Conservation (phyloP, 192 early-diverging fungal genomes). For the Chytriomyces hyalinus region DNA sequence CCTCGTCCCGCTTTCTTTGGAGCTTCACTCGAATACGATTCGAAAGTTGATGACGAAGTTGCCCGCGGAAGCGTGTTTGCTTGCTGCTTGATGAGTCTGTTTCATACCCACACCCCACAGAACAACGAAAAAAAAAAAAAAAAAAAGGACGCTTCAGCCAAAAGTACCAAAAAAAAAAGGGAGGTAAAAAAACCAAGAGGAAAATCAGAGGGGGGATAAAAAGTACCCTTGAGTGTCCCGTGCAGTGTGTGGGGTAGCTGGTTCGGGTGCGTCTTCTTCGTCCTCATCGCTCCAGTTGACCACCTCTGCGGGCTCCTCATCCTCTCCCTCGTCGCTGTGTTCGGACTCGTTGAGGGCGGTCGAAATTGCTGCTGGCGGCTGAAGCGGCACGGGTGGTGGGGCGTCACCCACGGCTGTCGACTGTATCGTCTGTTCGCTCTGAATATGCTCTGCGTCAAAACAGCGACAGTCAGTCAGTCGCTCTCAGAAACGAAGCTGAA, state of each 20-base stretch:
- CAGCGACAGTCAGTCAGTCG: background rate
- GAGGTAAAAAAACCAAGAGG: background rate
- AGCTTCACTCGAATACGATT: background rate
- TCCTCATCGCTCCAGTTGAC: constrained; percentile 28
- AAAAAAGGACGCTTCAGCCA: too few relatives aligned
- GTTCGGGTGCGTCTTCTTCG: constrained; percentile 4
- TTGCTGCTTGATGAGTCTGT: too few relatives aligned
- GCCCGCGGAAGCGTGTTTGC: too few relatives aligned
- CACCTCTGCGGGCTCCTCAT: constrained; percentile 14
- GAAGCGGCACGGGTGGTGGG: background rate
- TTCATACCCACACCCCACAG: too few relatives aligned
- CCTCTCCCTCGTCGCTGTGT: background rate
- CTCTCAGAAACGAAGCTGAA: background rate
- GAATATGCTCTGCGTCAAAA: background rate
- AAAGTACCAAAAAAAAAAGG: background rate
- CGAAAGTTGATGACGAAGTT: too few relatives aligned
- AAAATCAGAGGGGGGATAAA: background rate
- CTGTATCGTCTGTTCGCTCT: background rate
- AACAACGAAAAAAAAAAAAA: too few relatives aligned
- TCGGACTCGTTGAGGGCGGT: background rate
- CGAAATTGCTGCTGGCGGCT: background rate
- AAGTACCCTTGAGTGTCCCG: background rate
- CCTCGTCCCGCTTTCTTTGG: background rate
- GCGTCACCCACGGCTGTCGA: background rate
- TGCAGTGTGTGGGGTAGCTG: background rate